These are phyloP conservation scores for Globisporangium emineosum DNA, from an alignment of 352 stramenopile genomes.

Conservation along the genomic window DNA sequence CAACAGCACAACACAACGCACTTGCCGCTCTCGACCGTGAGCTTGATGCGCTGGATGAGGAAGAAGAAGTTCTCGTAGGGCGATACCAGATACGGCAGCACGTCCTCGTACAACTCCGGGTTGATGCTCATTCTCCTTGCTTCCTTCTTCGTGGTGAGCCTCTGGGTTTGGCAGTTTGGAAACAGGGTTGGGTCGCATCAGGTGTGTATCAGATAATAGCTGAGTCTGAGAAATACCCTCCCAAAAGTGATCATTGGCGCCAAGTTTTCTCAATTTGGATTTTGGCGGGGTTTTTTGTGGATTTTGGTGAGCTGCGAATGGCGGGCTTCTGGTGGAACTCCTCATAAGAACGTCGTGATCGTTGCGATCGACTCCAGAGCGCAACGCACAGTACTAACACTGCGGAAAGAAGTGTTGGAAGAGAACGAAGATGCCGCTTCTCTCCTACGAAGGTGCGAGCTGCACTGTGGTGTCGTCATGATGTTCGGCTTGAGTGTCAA, in stretches of 20 bases:
- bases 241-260: not conserved
- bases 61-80: slow-evolving; percentile 82
- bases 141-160: too few relatives aligned
- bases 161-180: not conserved
- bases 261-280: not conserved
- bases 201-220: not conserved
- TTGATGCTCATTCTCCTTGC: slow-evolving; percentile 65
- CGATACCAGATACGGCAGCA: slow-evolving; percentile 71
- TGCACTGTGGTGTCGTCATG: not conserved
- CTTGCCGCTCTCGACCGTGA: slow-evolving; percentile 79
- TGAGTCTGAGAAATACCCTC: not conserved
- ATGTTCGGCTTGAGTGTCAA: not conserved
- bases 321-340: not conserved
- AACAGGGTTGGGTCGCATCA: not conserved
- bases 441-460: slow-evolving; percentile 66
- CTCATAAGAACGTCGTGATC: not conserved
- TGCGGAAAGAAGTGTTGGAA: not conserved
- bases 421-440: slow-evolving; percentile 44
- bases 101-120: slow-evolving; percentile 56
- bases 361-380: not conserved
- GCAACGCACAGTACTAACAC: not conserved
- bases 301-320: not conserved
- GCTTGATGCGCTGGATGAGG: slow-evolving; percentile 61
- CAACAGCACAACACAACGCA: slow-evolving; percentile 23
- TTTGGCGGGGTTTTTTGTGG: too few relatives aligned